Evolutionary conservation across 2,329 filamentous ascomycete species (phyloP).

Genomic region (Colletotrichum endophyticum): DNA sequence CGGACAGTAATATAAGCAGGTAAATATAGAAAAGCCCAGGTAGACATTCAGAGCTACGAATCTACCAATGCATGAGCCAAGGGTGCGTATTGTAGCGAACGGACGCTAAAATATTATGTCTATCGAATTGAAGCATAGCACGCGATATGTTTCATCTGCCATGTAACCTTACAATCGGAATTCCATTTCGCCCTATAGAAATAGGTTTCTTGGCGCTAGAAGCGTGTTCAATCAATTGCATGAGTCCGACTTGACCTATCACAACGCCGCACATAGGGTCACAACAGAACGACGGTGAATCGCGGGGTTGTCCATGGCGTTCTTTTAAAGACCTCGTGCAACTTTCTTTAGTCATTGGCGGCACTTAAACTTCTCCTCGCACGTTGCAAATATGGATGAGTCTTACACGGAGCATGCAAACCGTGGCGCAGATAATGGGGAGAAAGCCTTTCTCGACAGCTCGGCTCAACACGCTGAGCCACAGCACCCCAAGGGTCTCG

Average conservation of each 20-base stretch:
- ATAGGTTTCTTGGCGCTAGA: background rate
- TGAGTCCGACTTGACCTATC: background rate
- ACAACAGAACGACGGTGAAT: background rate
- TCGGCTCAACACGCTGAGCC: background rate
- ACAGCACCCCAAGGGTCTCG: background rate
- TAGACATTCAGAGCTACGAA: accelerated
- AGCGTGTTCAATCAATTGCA: background rate
- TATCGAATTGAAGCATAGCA: background rate
- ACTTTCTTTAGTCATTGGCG: background rate
- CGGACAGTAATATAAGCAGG: background rate
- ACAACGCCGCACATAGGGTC: background rate
- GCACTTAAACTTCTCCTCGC: background rate
- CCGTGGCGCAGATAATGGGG: background rate
- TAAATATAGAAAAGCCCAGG: accelerated
- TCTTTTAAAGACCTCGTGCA: background rate
- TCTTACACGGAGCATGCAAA: background rate
- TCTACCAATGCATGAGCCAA: background rate
- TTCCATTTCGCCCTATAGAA: background rate
- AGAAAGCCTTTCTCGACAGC: background rate
- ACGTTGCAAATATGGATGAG: background rate
- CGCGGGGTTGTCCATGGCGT: background rate
- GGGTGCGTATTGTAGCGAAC: background rate
- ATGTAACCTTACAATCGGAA: background rate
- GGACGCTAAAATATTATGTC: background rate
- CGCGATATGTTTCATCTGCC: background rate